Percentiles rank a stretch among this genome's conserved stretches.
Evolutionary conservation across 2,329 filamentous ascomycete species (phyloP).

Genomic region (Cladophialophora chaetospira): DNA sequence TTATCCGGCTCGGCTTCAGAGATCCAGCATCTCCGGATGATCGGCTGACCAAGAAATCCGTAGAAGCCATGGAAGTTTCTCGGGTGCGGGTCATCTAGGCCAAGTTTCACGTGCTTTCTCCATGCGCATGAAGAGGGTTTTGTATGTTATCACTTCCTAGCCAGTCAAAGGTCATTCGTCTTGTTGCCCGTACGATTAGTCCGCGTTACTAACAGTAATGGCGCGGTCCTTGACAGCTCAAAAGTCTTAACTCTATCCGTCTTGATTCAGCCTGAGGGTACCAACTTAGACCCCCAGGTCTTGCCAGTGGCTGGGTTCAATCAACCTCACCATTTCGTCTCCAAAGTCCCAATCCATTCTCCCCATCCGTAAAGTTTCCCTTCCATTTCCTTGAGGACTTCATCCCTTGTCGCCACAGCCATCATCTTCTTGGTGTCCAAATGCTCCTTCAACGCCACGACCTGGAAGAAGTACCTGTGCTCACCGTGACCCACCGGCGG

Average conservation of each 20-base stretch:
- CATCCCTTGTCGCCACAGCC: conserved; percentile 45
- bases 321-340: conserved; percentile 42
- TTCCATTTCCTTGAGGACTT: conserved; percentile 47
- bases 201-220: no score
- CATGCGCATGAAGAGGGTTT: neutral
- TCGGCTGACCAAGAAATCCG: neutral
- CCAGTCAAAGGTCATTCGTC: no score
- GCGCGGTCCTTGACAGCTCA: no score
- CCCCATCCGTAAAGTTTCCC: conserved; percentile 57
- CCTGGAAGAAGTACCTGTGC: conserved; percentile 56
- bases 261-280: no score
- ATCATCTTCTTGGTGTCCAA: conserved; percentile 45
- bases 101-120: neutral
- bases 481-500: conserved; percentile 55
- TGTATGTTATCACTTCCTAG: no score
- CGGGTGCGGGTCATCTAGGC: neutral
- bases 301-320: neutral
- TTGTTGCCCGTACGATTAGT: no score
- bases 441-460: conserved; percentile 51
- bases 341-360: conserved; percentile 50
- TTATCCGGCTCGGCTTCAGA: neutral
- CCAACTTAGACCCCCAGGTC: no score
- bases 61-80: conserved; percentile 4
- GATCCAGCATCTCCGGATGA: neutral
- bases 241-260: no score